Percentiles rank a stretch among this genome's conserved stretches.
Evolutionary conservation across 805 yeast species (phyloP).

Genomic region (Lipomyces starkeyi): DNA sequence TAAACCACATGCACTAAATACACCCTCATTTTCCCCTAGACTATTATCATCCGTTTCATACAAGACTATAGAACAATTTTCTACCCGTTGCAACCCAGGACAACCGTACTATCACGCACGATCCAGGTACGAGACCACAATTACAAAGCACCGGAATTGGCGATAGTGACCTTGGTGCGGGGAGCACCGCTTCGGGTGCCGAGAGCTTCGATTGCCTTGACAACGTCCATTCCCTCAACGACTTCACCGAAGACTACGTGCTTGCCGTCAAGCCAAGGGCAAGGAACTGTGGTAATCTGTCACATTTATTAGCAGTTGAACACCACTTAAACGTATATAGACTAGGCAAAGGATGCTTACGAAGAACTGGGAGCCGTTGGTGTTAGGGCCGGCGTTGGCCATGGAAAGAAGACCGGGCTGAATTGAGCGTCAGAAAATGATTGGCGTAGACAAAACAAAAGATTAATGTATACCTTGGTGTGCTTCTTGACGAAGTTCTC

Average conservation of each 20-base stretch:
- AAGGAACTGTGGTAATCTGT: constrained; percentile 80
- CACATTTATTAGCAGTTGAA: background rate
- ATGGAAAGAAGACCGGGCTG: constrained; percentile 71
- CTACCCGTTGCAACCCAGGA: background rate
- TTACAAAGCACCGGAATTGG: constrained; percentile 42
- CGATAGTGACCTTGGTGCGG: constrained; percentile 66
- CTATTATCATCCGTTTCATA: background rate
- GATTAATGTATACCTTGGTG: constrained; percentile 37
- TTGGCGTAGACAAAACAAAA: background rate
- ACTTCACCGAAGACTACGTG: constrained; percentile 99
- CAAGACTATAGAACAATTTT: background rate
- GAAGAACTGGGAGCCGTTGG: constrained; percentile 93
- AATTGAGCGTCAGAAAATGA: constrained; percentile 44
- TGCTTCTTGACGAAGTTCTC: constrained; percentile 77
- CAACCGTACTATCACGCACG: background rate
- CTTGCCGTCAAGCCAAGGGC: constrained; percentile 89
- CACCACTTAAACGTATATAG: background rate
- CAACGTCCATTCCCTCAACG: constrained; percentile 75
- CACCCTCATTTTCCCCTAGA: background rate
- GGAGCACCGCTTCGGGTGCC: constrained; percentile 75
- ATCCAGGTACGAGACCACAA: background rate
- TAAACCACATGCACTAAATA: background rate
- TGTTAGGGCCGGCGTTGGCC: constrained; percentile 75
- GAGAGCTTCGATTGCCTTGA: constrained; percentile 79
- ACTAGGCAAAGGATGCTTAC: constrained; percentile 11